Evolutionary conservation across 106 monocot species (phyloP), one percentile per base, ranked within the genome.

Genomic region (Phalaenopsis aphrodite): DNA sequence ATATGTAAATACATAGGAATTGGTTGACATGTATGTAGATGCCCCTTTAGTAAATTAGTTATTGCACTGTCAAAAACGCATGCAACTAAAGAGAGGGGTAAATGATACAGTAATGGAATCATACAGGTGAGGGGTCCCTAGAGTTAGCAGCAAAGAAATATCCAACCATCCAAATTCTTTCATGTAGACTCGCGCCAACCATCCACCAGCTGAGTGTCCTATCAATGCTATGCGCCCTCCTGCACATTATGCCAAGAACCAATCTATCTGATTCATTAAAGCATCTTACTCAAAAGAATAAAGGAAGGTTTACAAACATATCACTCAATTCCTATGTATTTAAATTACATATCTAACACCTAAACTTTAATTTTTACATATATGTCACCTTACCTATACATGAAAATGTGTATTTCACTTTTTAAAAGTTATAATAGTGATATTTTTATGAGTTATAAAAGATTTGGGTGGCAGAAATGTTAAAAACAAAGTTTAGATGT

Each of bases 141-240:
- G 97, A 18, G 94, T 94, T 37, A 98, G 79, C 17, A 98, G 89
- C 56, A 98, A 71, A 37, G 92, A 84, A 11, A 94, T 77, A 38
- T 86, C 56, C 8, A 84, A 84, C 5, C 15, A 1, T 21, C 86
- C 92, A 55, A 89, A 92, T 64, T 92, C 92, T 75, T 92, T 82
- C 90, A 92, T 86, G 81, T 90, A 98, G 14, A 94, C 82, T 19
- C 97, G 90, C 0, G 92, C 94, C 3, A 98, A 81, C 97, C 97
- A 98, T 45, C 97, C 97, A 21, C 94, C 97, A 5, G 94, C 92
- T 5, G 94, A 98, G 80, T 98, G 97, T 36, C 97, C 97, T 75
- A 97, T 88, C 68, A 97, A 73, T n/a, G 96, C 88, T 78, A 97
- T 42, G 10, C 75, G 82, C 11, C 77, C 85, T 43, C 79, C 88